These are phyloP conservation scores for Gigaspora rosea DNA, from an alignment of 192 early-diverging fungal species.

Conservation along the genomic window DNA sequence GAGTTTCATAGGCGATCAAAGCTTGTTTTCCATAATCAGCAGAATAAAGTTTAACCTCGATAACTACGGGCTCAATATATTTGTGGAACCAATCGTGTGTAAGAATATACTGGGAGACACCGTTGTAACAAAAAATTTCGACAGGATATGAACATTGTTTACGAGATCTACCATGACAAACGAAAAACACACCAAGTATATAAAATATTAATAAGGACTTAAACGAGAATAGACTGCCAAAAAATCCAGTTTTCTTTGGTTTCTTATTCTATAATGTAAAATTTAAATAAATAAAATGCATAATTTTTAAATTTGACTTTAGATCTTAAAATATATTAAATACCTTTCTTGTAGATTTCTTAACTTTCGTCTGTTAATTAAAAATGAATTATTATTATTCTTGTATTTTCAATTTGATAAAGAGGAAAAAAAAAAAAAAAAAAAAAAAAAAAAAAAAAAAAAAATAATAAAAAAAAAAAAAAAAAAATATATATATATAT, in stretches of 20 bases:
- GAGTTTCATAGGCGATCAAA: not conserved
- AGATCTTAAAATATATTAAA: too few species aligned
- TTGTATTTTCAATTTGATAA: too few species aligned
- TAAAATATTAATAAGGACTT: not conserved
- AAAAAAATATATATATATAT: too few species aligned
- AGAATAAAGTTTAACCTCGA: not conserved
- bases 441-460: too few species aligned
- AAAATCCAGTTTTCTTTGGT: not conserved
- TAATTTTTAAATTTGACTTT: too few species aligned
- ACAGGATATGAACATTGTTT: not conserved
- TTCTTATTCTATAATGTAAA: not conserved
- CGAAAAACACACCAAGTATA: not conserved
- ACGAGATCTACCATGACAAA: not conserved
- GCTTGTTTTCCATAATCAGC: not conserved
- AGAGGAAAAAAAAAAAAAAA: too few species aligned
- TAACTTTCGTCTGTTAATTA: too few species aligned
- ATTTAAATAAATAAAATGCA: not conserved
- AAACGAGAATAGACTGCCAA: not conserved
- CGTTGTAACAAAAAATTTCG: slow-evolving; percentile 1
- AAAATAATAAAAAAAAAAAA: too few species aligned
- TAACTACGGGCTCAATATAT: slow-evolving; percentile 10
- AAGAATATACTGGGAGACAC: slow-evolving; percentile 22
- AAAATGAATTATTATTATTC: too few species aligned
- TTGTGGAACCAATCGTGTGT: slow-evolving; percentile 17
- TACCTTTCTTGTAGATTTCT: too few species aligned